A percentile compares a stretch with the other conserved stretches of the same genome.
phyloP scores from a whole-genome alignment of 129 eudicot genomes.

The Flaveria linearis region DNA sequence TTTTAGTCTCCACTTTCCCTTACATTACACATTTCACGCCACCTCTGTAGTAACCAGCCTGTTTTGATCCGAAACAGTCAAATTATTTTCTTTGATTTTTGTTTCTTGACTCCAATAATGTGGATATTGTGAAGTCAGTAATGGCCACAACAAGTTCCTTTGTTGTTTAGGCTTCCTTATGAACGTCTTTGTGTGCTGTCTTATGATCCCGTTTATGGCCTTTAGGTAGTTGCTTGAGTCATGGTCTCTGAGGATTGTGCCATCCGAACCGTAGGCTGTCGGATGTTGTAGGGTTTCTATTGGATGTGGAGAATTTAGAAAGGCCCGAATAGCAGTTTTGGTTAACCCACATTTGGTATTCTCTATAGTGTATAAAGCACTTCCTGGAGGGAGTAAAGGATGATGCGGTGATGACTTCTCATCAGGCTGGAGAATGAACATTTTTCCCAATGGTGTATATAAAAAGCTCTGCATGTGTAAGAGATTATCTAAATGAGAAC shows the following conservation, averaged over 20 bases:
- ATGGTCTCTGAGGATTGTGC: constrained; percentile 85
- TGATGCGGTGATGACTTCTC: constrained; percentile 76
- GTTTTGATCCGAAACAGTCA: constrained; percentile 41
- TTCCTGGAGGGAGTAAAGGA: constrained; percentile 78
- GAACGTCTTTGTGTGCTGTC: constrained; percentile 50
- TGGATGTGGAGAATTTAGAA: constrained; percentile 84
- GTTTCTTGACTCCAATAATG: constrained; percentile 68
- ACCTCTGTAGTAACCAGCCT: constrained; percentile 45
- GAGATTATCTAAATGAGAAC: neutral
- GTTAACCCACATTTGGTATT: constrained; percentile 40
- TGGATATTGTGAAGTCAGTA: constrained; percentile 65
- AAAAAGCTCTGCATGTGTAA: constrained; percentile 61
- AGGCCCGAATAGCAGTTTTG: constrained; percentile 54
- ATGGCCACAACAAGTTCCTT: constrained; percentile 64
- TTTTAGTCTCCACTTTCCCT: constrained; percentile 8
- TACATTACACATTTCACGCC: constrained; percentile 23
- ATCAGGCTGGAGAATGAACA: constrained; percentile 86
- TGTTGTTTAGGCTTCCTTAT: constrained; percentile 40
- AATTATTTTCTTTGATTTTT: constrained; percentile 33
- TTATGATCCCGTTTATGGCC: constrained; percentile 69
- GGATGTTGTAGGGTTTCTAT: constrained; percentile 75
- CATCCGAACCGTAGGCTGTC: constrained; percentile 83
- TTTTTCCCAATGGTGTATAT: constrained; percentile 81
- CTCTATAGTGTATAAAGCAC: constrained; percentile 57
- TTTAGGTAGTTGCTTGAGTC: constrained; percentile 88